Conservation (phyloP, 164 flowering plant species). For the Chloranthus sessilifolius region DNA sequence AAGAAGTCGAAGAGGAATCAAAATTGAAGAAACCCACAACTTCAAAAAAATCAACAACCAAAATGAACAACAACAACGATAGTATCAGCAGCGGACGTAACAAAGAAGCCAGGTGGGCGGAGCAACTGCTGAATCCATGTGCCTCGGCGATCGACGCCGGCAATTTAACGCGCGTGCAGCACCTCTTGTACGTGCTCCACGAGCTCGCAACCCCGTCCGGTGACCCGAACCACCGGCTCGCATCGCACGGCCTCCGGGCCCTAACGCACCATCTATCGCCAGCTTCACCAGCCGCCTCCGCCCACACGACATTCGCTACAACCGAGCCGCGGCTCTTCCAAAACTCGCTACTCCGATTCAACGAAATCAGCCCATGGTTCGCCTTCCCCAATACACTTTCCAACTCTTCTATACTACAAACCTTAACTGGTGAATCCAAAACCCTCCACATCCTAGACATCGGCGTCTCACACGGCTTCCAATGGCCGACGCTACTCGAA, state of each 20-base stretch:
- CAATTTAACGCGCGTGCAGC: constrained; percentile 53
- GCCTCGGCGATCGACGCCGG: constrained; percentile 51
- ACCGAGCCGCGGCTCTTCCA: constrained; percentile 52
- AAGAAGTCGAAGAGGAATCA: constrained; percentile 19
- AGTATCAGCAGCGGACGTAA: constrained; percentile 21
- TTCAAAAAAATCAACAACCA: constrained; percentile 24
- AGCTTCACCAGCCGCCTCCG: neutral
- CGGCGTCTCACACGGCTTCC: constrained; percentile 80
- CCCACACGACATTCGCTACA: constrained; percentile 34
- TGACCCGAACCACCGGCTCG: constrained; percentile 70
- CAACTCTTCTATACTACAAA: constrained; percentile 59
- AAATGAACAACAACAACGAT: constrained; percentile 21
- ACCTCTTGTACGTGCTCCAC: constrained; percentile 56
- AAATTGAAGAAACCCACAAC: constrained; percentile 23
- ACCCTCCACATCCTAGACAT: constrained; percentile 67
- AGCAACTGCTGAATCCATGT: constrained; percentile 75
- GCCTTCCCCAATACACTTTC: constrained; percentile 60
- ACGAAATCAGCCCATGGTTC: constrained; percentile 80
- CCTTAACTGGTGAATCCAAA: constrained; percentile 25
- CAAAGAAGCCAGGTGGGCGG: constrained; percentile 81
- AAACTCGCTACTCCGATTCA: constrained; percentile 44
- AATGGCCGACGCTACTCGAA: constrained; percentile 82
- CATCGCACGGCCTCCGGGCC: constrained; percentile 56
- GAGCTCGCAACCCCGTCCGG: constrained; percentile 66
- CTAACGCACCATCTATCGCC: constrained; percentile 37